Evolutionary conservation across 805 yeast genomes (phyloP).

Genomic region (Yarrowia porcina): DNA sequence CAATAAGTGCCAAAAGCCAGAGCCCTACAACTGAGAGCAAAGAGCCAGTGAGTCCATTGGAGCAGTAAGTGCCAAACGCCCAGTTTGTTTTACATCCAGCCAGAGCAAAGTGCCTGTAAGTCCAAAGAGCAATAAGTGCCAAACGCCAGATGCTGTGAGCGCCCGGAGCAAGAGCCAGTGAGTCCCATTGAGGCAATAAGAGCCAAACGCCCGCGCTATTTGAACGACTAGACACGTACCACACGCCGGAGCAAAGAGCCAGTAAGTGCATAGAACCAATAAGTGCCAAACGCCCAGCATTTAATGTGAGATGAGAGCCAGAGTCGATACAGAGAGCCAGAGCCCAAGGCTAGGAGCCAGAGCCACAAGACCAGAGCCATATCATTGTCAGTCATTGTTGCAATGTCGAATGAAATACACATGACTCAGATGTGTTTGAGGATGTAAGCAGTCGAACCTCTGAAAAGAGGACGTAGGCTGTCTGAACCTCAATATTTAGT

Average conservation of each 20-base stretch:
- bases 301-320: background rate
- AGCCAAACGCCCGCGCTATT: background rate
- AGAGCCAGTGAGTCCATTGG: background rate
- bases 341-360: background rate
- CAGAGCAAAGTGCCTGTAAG: conserved; percentile 7
- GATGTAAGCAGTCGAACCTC: conserved; percentile 19
- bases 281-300: background rate
- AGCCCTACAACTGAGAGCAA: background rate
- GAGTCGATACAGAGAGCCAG: background rate
- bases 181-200: background rate
- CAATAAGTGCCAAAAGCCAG: conserved; percentile 10
- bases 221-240: no score
- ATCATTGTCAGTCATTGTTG: background rate
- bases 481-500: conserved; percentile 11
- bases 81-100: background rate
- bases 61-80: conserved; percentile 14
- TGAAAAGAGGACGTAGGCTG: conserved; percentile 17
- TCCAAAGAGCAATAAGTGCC: conserved; percentile 13
- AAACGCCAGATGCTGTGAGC: background rate
- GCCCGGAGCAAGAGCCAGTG: conserved; percentile 11
- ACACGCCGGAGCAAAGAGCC: conserved; percentile 13
- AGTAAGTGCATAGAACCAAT: background rate
- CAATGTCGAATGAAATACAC: background rate
- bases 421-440: conserved; percentile 7
- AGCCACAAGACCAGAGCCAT: background rate